Evolutionary conservation across 78 protist genomes (phyloP).

Genomic region (Neovahlkampfia damariscottae): DNA sequence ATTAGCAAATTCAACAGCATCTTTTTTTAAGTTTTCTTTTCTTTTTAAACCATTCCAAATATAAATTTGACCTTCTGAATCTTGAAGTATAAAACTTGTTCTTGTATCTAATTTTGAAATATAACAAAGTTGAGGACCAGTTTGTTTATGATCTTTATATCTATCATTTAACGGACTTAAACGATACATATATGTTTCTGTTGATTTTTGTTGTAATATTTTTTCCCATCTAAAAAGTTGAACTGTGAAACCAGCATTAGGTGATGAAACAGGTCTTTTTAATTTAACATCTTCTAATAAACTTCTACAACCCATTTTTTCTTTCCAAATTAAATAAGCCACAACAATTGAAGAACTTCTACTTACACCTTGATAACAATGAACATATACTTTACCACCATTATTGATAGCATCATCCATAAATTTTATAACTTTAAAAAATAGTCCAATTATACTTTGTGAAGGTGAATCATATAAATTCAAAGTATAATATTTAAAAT

Average conservation of each 20-base stretch:
- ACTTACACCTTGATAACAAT: constrained; percentile 33
- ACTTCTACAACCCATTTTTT: background rate
- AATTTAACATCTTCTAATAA: background rate
- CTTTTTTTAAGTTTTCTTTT: background rate
- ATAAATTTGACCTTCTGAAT: background rate
- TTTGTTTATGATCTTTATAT: background rate
- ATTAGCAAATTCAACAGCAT: background rate
- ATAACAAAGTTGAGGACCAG: background rate
- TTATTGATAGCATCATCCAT: background rate
- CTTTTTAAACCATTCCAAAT: background rate
- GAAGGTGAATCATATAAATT: background rate
- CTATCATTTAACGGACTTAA: background rate
- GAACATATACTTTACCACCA: constrained; percentile 18
- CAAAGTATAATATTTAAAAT: background rate
- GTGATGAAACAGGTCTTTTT: constrained; percentile 2
- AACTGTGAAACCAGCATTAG: constrained; percentile 25
- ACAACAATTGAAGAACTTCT: constrained; percentile 5
- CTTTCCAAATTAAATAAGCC: constrained; percentile 20
- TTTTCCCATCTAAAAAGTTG: background rate
- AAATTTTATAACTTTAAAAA: background rate
- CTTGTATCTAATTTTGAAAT: background rate
- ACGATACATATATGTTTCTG: background rate
- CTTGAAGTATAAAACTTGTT: background rate
- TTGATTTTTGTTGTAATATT: background rate
- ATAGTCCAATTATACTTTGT: background rate